Base-by-base conservation (phyloP, 2,329 filamentous ascomycete genomes). In the Colletotrichum simmondsii region DNA sequence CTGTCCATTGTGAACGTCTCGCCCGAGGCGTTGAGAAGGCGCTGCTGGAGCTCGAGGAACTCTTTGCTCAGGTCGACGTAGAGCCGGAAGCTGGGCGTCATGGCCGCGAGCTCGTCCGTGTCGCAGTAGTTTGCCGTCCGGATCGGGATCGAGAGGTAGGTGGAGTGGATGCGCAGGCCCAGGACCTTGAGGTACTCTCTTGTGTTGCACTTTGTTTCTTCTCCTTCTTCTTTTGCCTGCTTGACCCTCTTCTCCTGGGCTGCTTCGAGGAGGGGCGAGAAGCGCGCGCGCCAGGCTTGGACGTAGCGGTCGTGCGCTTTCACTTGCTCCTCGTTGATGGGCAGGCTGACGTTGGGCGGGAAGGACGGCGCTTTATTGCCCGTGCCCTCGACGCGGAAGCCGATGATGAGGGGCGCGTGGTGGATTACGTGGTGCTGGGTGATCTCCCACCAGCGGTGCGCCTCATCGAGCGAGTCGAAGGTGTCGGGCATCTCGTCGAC, bases 31-130 rank as follows among this genome's bases (percentile, higher is more conserved):
- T 14, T 61, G 26, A 49, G 12, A 3, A 26, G 56, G 14, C 35
- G 46, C 10, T 61, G 56, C 14, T 62, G 61, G 5, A 52, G 37
- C 6, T n/a, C 16, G 6, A 73, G 68, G 14, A 73, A 65, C 7
- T 61, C 42, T 37, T 53, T 52, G 67, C 71, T 42, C 4, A 71
- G 61, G n/a, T 22, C 5, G 61, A 73, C 62, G 4, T 37, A 42
- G 22, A 57, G 46, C n/a, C 76, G 79, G 74, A 86, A 86, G 28
- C 82, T 79, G 0, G 84, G 83, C 4, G 83, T 86, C 52, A 85
- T 78, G 3, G 77, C 75, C 42, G 78, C 81, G 52, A 84, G 81
- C 2, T 77, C 79, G 61, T 79, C 77, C 58, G 81, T 74, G 59
- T 81, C 78, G 5, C 80, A 81, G 74, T 82, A 85, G 35, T 73